A percentile compares a stretch with the other conserved stretches of the same genome.
Evolutionary conservation across 2,329 filamentous ascomycete genomes (phyloP).

Genomic region (Aspergillus neoniger): DNA sequence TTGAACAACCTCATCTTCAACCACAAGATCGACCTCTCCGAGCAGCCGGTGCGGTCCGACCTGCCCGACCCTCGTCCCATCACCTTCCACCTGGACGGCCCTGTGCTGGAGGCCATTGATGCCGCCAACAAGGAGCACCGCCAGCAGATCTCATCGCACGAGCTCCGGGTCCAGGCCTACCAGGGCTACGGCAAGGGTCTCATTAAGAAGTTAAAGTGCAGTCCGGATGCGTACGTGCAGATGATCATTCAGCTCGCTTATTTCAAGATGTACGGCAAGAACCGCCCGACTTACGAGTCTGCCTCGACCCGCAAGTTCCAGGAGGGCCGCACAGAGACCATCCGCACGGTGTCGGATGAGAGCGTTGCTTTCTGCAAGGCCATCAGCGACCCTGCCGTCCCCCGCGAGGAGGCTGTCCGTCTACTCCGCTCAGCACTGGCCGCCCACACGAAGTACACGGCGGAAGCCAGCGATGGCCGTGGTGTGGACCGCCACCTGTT

Average conservation of each 20-base stretch:
- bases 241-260: conserved; percentile 99
- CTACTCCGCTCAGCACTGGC: conserved; percentile 81
- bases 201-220: conserved; percentile 99
- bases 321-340: conserved; percentile 93
- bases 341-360: conserved; percentile 86
- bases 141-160: conserved; percentile 79
- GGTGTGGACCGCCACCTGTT: conserved; percentile 97
- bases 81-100: conserved; percentile 74
- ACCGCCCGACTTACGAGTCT: conserved; percentile 95
- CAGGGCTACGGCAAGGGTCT: conserved; percentile 97
- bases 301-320: conserved; percentile 94
- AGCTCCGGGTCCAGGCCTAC: conserved; percentile 91
- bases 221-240: conserved; percentile 94
- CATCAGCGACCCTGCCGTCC: conserved; percentile 69
- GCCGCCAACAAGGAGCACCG: conserved; percentile 77
- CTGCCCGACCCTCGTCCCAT: conserved; percentile 78
- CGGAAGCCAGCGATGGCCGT: conserved; percentile 83
- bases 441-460: conserved; percentile 87
- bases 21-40: conserved; percentile 89
- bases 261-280: conserved; percentile 98
- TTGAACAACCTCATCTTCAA: conserved; percentile 88
- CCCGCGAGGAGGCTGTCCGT: conserved; percentile 66
- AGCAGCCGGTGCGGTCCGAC: conserved; percentile 74
- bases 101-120: conserved; percentile 75
- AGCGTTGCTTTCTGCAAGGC: conserved; percentile 86